Conservation (phyloP, 2,329 filamentous ascomycete genomes). For the Phyllosticta citribraziliensis region DNA sequence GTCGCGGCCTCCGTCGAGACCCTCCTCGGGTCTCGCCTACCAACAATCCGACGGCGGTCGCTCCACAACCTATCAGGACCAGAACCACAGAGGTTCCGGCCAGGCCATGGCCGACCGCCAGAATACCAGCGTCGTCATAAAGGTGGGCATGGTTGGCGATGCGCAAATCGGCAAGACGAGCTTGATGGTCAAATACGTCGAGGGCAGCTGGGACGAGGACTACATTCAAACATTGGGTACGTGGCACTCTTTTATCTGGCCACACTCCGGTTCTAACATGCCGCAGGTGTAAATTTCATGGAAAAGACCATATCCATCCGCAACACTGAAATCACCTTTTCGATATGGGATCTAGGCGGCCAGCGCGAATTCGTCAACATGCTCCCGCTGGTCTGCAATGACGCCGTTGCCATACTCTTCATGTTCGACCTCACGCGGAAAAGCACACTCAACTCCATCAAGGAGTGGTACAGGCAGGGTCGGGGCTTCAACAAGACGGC, state of each 20-base stretch:
- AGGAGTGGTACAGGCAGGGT: slow-evolving; percentile 98
- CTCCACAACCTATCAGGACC: slow-evolving; percentile 37
- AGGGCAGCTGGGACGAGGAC: slow-evolving; percentile 98
- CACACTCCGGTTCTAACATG: slow-evolving; percentile 13
- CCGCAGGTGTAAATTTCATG: slow-evolving; percentile 91
- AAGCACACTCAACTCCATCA: slow-evolving; percentile 97
- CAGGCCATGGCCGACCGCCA: slow-evolving; percentile 31
- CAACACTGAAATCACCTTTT: slow-evolving; percentile 99
- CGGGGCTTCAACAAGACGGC: slow-evolving; percentile 99
- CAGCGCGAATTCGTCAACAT: slow-evolving; percentile 99
- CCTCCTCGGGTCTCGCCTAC: slow-evolving; percentile 43
- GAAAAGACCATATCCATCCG: slow-evolving; percentile 99
- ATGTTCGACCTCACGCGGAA: slow-evolving; percentile 99
- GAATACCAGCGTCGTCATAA: slow-evolving; percentile 76
- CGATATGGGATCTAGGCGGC: slow-evolving; percentile 96
- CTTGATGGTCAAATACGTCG: slow-evolving; percentile 98
- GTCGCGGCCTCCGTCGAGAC: slow-evolving; percentile 29
- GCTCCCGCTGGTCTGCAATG: slow-evolving; percentile 97
- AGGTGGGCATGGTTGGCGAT: slow-evolving; percentile 98
- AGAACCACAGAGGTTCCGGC: slow-evolving; percentile 32
- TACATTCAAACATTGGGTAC: slow-evolving; percentile 92
- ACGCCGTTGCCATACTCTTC: slow-evolving; percentile 95
- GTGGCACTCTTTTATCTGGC: slow-evolving; percentile 14
- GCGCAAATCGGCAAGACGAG: slow-evolving; percentile 99
- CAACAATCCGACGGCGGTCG: slow-evolving; percentile 33